A percentile compares a stretch with the other conserved stretches of the same genome.
These are phyloP conservation scores for Euphorbia pulcherrima DNA, from an alignment of 345 rosid genomes.

Conservation along the genomic window DNA sequence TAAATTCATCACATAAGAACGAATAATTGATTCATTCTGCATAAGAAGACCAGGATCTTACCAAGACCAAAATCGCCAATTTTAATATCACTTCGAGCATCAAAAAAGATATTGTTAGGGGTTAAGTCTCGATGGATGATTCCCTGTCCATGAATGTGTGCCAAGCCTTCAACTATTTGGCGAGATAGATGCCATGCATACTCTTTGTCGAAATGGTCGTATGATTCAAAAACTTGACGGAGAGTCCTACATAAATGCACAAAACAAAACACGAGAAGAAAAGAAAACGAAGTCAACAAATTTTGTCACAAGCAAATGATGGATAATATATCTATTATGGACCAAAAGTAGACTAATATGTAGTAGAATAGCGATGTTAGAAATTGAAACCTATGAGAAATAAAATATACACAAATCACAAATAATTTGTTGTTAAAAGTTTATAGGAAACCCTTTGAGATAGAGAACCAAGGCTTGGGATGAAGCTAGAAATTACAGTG, in stretches of 20 bases:
- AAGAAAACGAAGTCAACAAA: not conserved
- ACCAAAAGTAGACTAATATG: not conserved
- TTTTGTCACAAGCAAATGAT: not conserved
- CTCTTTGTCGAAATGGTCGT: constrained; percentile 74
- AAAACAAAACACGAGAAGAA: constrained; percentile 7
- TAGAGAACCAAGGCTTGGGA: not conserved
- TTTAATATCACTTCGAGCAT: constrained; percentile 87
- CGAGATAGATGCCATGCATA: constrained; percentile 80
- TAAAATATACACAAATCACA: not conserved
- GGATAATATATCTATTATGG: not conserved
- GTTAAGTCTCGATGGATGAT: constrained; percentile 96
- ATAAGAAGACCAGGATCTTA: constrained; percentile 32
- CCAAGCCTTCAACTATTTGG: constrained; percentile 95
- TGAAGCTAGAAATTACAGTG: no score
- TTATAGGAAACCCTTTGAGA: not conserved
- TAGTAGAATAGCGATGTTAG: not conserved
- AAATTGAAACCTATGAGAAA: not conserved
- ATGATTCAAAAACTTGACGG: constrained; percentile 79
- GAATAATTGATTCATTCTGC: constrained; percentile 16
- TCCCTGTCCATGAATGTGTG: constrained; percentile 93
- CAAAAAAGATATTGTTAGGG: constrained; percentile 90
- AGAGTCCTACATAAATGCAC: constrained; percentile 62
- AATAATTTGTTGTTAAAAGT: not conserved
- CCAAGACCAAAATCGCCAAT: constrained; percentile 99
- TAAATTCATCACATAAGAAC: not conserved